Base-by-base conservation (phyloP, 371 early-diverging fungal genomes). In the Synchytrium microbalum region DNA sequence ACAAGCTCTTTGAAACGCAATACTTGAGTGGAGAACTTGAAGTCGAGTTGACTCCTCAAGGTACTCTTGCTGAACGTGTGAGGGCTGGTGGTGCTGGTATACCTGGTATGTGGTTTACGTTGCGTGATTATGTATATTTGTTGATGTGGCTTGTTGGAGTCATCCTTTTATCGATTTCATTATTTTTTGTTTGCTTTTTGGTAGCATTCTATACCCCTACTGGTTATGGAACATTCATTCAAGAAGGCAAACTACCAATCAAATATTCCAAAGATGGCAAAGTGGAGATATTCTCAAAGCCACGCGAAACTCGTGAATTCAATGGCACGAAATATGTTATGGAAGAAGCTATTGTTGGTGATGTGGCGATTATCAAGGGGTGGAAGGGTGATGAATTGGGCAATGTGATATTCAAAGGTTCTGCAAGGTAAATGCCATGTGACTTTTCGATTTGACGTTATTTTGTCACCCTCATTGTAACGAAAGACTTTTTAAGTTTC, bases 1-100 rank as follows among this genome's bases (percentile, higher is more conserved):
- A 88, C 78, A 78, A 80, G 59, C 86, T 84, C 69, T 88, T 88
- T 73, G 85, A 83, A 61, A 72, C 83, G 14, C 86, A 85, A 67
- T 88, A 88, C 63, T 75, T 88, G 28, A 74, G 73, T 60, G 88
- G 88, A 8, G 87, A 85, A 65, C 79, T 87, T n/a, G 88, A 88
- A 63, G 86, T 86, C 38, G 84, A 85, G 72, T 74, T 87, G 57
- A 75, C 79, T 16, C 87, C 87, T 2, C 87, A 67, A 69, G 82
- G 83, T 3, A 79, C 87, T 0, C 68, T 88, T 29, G 86, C 88
- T 1, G 88, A 88, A 74, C 75, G 84, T 58, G 69, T 86, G 23
- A 75, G 87, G 38, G 83, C 84, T 54, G 86, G 86, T 16, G 88
- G 88, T 60, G 84, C 85, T 24, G 88, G 88, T 16, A 82, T 88